These are phyloP conservation scores for Saccharum officinarum DNA, from an alignment of 176 grass and related monocot species.

Conservation along the genomic window DNA sequence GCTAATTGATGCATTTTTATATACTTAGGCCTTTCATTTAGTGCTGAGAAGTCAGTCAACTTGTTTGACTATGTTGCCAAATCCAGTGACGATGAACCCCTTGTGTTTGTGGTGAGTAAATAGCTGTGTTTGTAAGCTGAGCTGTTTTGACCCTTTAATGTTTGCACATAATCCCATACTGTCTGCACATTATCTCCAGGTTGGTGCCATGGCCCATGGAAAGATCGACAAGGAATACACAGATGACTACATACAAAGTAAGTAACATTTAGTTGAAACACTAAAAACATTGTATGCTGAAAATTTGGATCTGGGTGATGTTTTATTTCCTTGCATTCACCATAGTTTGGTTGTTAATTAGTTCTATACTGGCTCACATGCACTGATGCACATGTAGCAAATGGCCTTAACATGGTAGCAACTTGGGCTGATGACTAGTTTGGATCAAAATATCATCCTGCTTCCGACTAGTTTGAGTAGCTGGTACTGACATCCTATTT, in stretches of 20 bases:
- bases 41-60: constrained; percentile 80
- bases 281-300: not conserved
- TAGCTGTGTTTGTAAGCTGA: constrained; percentile 13
- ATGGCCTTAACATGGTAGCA: not conserved
- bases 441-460: not conserved
- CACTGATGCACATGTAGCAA: not conserved
- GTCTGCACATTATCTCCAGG: constrained; percentile 49
- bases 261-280: constrained; percentile 34
- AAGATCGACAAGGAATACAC: constrained; percentile 78
- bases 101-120: constrained; percentile 86
- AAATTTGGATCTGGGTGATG: not conserved
- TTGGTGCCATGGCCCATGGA: constrained; percentile 96
- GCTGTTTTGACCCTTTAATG: constrained; percentile 8
- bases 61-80: constrained; percentile 89
- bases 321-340: not conserved
- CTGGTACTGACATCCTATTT: not conserved
- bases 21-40: constrained; percentile 87
- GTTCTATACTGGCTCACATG: not conserved
- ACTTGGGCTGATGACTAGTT: not conserved
- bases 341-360: not conserved
- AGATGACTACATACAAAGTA: constrained; percentile 97
- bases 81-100: constrained; percentile 58
- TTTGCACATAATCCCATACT: constrained; percentile 9
- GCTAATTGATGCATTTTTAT: constrained; percentile 16
- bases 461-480: not conserved